Conservation (phyloP, 2,329 filamentous ascomycete genomes). For the Ascochyta fabae region DNA sequence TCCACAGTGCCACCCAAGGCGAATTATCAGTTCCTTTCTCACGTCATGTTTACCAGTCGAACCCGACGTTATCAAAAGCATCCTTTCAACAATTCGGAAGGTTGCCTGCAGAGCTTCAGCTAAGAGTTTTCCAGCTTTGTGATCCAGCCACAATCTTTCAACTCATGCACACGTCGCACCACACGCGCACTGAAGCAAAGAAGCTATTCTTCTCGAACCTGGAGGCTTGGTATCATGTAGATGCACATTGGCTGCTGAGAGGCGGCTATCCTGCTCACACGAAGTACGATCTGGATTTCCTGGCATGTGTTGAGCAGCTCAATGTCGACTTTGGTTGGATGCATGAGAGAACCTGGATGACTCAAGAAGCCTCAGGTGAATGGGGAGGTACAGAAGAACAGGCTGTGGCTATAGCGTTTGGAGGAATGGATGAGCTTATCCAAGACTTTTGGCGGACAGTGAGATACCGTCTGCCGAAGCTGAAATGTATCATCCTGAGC, state of each 20-base stretch:
- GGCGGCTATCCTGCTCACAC: constrained; percentile 15
- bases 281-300: not conserved
- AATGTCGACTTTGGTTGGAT: constrained; percentile 10
- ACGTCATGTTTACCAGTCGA: constrained; percentile 1
- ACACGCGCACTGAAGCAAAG: constrained; percentile 12
- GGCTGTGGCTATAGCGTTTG: constrained; percentile 1
- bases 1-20: constrained; percentile 2
- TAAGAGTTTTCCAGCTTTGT: constrained; percentile 1
- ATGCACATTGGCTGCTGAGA: constrained; percentile 16
- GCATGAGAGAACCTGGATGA: constrained; percentile 3
- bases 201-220: constrained; percentile 19
- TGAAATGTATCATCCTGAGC: constrained; percentile 1
- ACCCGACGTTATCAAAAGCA: not conserved
- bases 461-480: not conserved
- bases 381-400: constrained; percentile 7
- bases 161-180: constrained; percentile 21
- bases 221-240: constrained; percentile 9
- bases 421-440: not conserved
- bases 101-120: constrained; percentile 7
- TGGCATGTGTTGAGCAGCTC: constrained; percentile 1
- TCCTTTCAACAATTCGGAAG: not conserved
- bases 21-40: constrained; percentile 12
- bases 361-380: not conserved
- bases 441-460: constrained; percentile 12
- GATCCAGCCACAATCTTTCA: constrained; percentile 19